A percentile compares a stretch with the other conserved stretches of the same genome.
These are phyloP conservation scores for Cardiospermum halicacabum DNA, from an alignment of 345 rosid genomes.

Conservation along the genomic window DNA sequence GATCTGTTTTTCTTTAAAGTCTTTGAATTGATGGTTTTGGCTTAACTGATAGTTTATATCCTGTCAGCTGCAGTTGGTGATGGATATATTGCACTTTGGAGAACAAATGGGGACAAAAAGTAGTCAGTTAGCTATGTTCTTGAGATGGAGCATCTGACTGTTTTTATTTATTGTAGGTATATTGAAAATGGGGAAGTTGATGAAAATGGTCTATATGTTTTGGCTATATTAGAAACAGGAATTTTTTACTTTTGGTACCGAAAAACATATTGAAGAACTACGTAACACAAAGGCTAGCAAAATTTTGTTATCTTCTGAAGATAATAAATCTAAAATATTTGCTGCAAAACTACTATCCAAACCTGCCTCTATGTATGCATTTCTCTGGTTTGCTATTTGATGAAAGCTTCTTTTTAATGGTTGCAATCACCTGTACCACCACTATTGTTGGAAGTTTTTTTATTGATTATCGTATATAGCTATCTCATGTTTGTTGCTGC, in stretches of 20 bases:
- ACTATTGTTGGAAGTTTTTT: too few relatives aligned
- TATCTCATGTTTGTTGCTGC: too few relatives aligned
- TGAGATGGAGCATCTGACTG: slow-evolving; percentile 92
- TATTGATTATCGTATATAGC: too few relatives aligned
- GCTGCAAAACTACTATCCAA: slow-evolving; percentile 80
- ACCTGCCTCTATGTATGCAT: slow-evolving; percentile 47
- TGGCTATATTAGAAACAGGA: slow-evolving; percentile 83
- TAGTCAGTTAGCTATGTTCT: slow-evolving; percentile 88
- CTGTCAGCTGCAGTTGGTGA: slow-evolving; percentile 82
- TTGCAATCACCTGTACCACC: too few relatives aligned
- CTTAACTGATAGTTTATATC: slow-evolving; percentile 30
- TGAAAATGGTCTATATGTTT: slow-evolving; percentile 45
- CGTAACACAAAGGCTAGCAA: slow-evolving; percentile 58
- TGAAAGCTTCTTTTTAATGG: too few relatives aligned
- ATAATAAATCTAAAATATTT: slow-evolving; percentile 40
- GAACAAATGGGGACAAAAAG: slow-evolving; percentile 58
- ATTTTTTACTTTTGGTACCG: slow-evolving; percentile 86
- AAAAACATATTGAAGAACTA: slow-evolving; percentile 55
- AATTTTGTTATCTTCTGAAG: slow-evolving; percentile 54
- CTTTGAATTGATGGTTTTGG: neutral
- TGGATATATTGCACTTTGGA: slow-evolving; percentile 82
- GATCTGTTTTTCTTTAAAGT: slow-evolving; percentile 9
- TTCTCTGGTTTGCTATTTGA: slow-evolving; percentile 62
- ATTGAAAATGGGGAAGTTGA: slow-evolving; percentile 34
- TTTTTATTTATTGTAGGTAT: slow-evolving; percentile 61